Conservation (phyloP, 768 basidiomycete species). For the Rhizopogon rudus region DNA sequence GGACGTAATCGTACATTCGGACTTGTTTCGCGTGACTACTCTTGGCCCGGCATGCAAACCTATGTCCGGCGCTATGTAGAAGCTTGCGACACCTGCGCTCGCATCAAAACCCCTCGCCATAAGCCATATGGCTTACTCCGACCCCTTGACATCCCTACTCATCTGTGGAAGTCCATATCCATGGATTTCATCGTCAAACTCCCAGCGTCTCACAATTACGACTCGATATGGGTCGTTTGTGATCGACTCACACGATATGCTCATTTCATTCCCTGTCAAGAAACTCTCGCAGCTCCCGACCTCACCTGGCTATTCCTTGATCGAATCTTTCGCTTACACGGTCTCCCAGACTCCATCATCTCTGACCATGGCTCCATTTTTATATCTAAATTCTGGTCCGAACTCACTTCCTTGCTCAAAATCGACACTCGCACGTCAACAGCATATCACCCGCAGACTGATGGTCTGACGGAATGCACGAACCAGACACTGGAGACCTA, state of each 20-base stretch:
- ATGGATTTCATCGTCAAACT: conserved; percentile 40
- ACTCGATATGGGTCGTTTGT: conserved; percentile 28
- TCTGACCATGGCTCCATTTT: conserved; percentile 22
- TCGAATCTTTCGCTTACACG: conserved; percentile 12
- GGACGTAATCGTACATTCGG: conserved; percentile 30
- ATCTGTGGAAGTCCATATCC: conserved; percentile 33
- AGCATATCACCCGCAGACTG: conserved; percentile 41
- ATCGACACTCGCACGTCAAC: conserved; percentile 24
- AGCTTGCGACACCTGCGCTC: neutral
- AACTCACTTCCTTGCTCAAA: conserved; percentile 5
- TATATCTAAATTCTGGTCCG: conserved; percentile 22
- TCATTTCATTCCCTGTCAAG: conserved; percentile 9
- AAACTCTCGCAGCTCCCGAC: neutral
- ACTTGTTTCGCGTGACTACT: conserved; percentile 31
- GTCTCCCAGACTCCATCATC: conserved; percentile 16
- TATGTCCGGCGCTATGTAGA: neutral
- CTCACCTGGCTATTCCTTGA: conserved; percentile 6
- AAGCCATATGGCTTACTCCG: conserved; percentile 19
- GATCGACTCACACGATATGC: neutral
- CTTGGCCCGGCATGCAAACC: conserved; percentile 26
- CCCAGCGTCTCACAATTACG: conserved; percentile 12
- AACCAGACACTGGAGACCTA: conserved; percentile 36
- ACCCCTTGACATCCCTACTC: conserved; percentile 29
- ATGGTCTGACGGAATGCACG: conserved; percentile 32
- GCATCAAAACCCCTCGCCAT: conserved; percentile 1